Evolutionary conservation across 2,329 filamentous ascomycete species (phyloP), one percentile per base, ranked within the genome.

Genomic region (Drechslerella stenobrocha): DNA sequence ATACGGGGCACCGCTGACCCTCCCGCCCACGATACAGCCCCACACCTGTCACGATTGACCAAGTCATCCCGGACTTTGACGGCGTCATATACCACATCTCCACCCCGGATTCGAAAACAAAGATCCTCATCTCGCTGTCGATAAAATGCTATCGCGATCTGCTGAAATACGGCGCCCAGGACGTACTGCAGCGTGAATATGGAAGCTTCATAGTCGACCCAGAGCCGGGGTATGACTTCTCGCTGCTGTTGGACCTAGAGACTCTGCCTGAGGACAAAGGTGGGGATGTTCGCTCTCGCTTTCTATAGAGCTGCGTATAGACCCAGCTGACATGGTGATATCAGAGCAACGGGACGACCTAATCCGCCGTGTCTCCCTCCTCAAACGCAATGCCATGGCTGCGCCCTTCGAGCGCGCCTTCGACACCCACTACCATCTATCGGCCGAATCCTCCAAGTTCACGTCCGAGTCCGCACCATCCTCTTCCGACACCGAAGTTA

Each of bases 311-410:
- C 18, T 46, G 9, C 11, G 48, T 24, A 23, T 30, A 20, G 30
- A 20, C 34, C 20, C 24, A 22, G 18, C 35, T 46, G 2, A 52
- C 45, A 32, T 20, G 4, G 20, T 15, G 45, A n/a, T 20, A 7
- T 23, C 70, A 87, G 92, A 96, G 77, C 88, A 85, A 71, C 86
- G 87, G 72, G 90, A 96, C 74, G 91, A 90, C 70, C 81, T 99
- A 70, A 85, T 96, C 73, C 85, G 84, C 77, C 87, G 91, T 75
- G 87, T 97, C 74, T 89, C 91, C 66, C 81, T 98, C 71, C 79
- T 99, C 74, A 98, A 97, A 82, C 90, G 95, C 75, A 97, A 99
- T 77, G 90, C 89, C 72, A 97, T 98, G 93, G 95, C 93, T 70
- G 92, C 93, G 50, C 93, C 95, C 0, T 98, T 98, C 77, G 93